Evolutionary conservation across 306 rosid species (phyloP).

Genomic region (barrel medic (Medicago truncatula)): MtrunA17r5.0-ANR NC_053045.1:60370001-60370500

Average conservation of each 20-base stretch:
- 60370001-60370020: conserved; percentile 74
- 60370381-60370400: conserved; percentile 84
- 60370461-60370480: conserved; percentile 86
- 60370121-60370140: conserved; percentile 75
- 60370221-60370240: conserved; percentile 97
- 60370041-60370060: conserved; percentile 73
- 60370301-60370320: conserved; percentile 77
- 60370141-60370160: conserved; percentile 71
- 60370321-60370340: conserved; percentile 74
- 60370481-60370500: conserved; percentile 64
- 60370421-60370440: conserved; percentile 80
- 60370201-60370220: conserved; percentile 94
- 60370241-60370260: conserved; percentile 88
- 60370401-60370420: conserved; percentile 91
- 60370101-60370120: conserved; percentile 73
- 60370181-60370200: conserved; percentile 72
- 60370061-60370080: conserved; percentile 78
- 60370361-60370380: conserved; percentile 75
- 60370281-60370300: conserved; percentile 84
- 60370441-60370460: conserved; percentile 77
- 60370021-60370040: conserved; percentile 99
- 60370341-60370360: conserved; percentile 89
- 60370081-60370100: conserved; percentile 87
- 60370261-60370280: conserved; percentile 78
- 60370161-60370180: conserved; percentile 77